Evolutionary conservation across 116 monocot species (phyloP).

Genomic region (Iris pallida): DNA sequence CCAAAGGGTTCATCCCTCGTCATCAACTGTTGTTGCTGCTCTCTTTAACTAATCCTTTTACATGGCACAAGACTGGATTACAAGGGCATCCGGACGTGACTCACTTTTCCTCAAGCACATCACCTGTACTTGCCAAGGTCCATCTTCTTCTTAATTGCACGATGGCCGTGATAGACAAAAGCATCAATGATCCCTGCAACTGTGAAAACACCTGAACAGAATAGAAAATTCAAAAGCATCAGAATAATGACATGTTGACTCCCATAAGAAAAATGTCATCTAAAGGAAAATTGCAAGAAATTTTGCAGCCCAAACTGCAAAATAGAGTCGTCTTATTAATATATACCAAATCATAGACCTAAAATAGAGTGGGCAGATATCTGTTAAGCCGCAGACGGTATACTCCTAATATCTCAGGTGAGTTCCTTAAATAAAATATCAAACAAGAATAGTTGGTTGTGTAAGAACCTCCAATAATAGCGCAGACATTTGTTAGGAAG

Average conservation of each 20-base stretch:
- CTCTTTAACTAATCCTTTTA: too few species aligned
- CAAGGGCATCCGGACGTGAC: too few species aligned
- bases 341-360: neutral
- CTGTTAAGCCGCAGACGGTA: too few species aligned
- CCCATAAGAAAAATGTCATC: neutral
- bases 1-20: too few species aligned
- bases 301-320: neutral
- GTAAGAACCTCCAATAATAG: constrained; percentile 18
- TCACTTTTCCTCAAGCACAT: constrained; percentile 9
- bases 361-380: too few species aligned
- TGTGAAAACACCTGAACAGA: constrained; percentile 70
- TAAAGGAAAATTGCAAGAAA: neutral
- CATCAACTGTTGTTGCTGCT: too few species aligned
- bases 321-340: neutral
- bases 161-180: constrained; percentile 82
- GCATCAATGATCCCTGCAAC: constrained; percentile 93
- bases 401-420: too few species aligned
- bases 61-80: too few species aligned
- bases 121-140: constrained; percentile 80
- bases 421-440: neutral
- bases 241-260: neutral
- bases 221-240: neutral
- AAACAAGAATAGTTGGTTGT: neutral
- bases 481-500: constrained; percentile 21
- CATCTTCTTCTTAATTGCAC: constrained; percentile 88